Percentiles rank a stretch among this genome's conserved stretches.
Evolutionary conservation across 495 filamentous ascomycete genomes (phyloP).

Genomic region (Penicillium simplicissimum): DNA sequence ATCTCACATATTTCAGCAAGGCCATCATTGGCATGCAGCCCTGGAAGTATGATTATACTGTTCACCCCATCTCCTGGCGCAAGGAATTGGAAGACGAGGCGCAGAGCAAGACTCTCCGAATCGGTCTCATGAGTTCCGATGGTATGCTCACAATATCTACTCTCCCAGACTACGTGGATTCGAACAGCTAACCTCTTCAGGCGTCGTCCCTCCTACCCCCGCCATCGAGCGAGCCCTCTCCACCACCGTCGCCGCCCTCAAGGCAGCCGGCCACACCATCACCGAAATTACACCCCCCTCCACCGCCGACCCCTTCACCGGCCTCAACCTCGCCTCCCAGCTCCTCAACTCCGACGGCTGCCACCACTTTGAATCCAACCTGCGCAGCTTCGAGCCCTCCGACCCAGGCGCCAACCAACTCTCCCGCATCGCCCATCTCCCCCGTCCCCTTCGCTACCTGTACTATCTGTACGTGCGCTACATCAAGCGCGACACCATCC

Average conservation of each 20-base stretch:
- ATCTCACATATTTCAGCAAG: slow-evolving; percentile 83
- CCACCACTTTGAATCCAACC: slow-evolving; percentile 74
- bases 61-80: slow-evolving; percentile 84
- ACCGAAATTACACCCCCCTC: slow-evolving; percentile 68
- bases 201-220: slow-evolving; percentile 82
- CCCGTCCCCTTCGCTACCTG: slow-evolving; percentile 75
- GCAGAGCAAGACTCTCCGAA: slow-evolving; percentile 59
- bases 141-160: slow-evolving; percentile 39
- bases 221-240: slow-evolving; percentile 79
- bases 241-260: slow-evolving; percentile 66
- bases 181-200: slow-evolving; percentile 24
- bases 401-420: slow-evolving; percentile 80
- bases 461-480: slow-evolving; percentile 89
- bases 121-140: slow-evolving; percentile 80
- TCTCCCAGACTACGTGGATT: not conserved
- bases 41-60: slow-evolving; percentile 87
- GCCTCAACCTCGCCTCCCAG: slow-evolving; percentile 75
- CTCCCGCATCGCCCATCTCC: slow-evolving; percentile 68
- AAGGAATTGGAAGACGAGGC: slow-evolving; percentile 58
- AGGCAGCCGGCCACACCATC: slow-evolving; percentile 71
- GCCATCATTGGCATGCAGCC: slow-evolving; percentile 80
- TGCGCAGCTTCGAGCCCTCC: slow-evolving; percentile 74
- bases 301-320: slow-evolving; percentile 64
- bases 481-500: slow-evolving; percentile 69
- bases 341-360: slow-evolving; percentile 88